These are phyloP conservation scores for Pilaira anomala DNA, from an alignment of 192 early-diverging fungal genomes.

Conservation along the genomic window DNA sequence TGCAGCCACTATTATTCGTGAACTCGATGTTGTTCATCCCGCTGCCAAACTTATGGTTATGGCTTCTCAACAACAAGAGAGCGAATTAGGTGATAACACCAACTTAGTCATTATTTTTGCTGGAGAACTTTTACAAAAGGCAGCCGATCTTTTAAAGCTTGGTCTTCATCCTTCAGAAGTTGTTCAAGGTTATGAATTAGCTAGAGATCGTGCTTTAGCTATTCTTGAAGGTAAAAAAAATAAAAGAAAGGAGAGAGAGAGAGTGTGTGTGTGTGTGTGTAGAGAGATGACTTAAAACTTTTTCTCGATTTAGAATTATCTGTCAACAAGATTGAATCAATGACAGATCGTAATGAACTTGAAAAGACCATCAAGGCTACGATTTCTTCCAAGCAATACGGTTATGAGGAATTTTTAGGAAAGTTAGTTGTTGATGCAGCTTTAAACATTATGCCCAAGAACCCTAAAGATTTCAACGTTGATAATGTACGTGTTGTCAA, in stretches of 20 bases:
- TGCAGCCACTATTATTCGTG: constrained; percentile 97
- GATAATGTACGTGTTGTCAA: constrained; percentile 96
- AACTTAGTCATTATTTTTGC: constrained; percentile 95
- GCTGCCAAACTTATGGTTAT: constrained; percentile 94
- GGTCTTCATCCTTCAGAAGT: constrained; percentile 94
- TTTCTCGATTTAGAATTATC: constrained; percentile 51
- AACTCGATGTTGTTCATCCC: constrained; percentile 96
- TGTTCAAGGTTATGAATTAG: constrained; percentile 91
- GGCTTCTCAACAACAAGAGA: constrained; percentile 96
- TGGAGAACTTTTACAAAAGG: constrained; percentile 91
- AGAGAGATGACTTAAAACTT: neutral
- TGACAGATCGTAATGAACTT: constrained; percentile 57
- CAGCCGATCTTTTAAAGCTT: constrained; percentile 89
- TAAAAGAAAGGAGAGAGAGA: neutral
- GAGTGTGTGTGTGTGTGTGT: neutral
- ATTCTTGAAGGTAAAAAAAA: constrained; percentile 67
- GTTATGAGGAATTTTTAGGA: constrained; percentile 86
- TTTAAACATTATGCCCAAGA: constrained; percentile 86
- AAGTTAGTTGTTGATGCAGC: constrained; percentile 83
- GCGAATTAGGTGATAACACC: constrained; percentile 94
- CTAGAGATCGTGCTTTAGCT: constrained; percentile 75
- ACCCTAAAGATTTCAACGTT: constrained; percentile 85
- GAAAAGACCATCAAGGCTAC: constrained; percentile 74
- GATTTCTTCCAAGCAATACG: constrained; percentile 93
- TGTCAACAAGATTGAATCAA: constrained; percentile 58